Percentiles rank a stretch among this genome's conserved stretches.
phyloP scores from a whole-genome alignment of 2,329 filamentous ascomycete species.

The Macrophomina phaseolina region DNA sequence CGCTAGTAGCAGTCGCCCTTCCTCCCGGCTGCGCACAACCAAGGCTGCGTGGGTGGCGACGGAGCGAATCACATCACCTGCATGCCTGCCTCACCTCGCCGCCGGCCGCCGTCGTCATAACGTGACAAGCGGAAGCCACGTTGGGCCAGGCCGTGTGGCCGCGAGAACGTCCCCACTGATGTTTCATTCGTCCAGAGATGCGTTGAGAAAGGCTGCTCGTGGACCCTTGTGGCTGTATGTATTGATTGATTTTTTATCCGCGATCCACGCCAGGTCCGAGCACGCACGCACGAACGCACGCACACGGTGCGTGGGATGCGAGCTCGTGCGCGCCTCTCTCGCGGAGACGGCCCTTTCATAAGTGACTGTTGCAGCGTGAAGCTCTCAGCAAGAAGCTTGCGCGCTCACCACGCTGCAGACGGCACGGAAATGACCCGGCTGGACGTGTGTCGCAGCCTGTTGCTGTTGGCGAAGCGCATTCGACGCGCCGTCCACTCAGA shows the following conservation, averaged over 20 bases:
- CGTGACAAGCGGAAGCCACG: conserved; percentile 12
- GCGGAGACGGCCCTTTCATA: conserved; percentile 18
- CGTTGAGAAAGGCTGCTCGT: conserved; percentile 10
- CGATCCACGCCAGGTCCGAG: conserved; percentile 12
- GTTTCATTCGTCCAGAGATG: conserved; percentile 20
- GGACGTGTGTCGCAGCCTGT: conserved; percentile 4
- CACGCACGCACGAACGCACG: not conserved
- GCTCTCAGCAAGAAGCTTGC: not conserved
- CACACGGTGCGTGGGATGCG: not conserved
- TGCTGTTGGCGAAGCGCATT: not conserved
- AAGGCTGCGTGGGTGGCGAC: conserved; percentile 12
- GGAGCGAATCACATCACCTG: conserved; percentile 9
- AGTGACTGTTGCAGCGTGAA: not conserved
- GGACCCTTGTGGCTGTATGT: conserved; percentile 14
- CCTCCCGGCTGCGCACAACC: not conserved
- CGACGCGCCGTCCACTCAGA: not conserved
- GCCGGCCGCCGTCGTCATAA: conserved; percentile 12
- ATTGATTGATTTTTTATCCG: conserved; percentile 22
- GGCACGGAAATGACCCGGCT: not conserved
- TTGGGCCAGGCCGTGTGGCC: conserved; percentile 1
- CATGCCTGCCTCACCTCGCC: not conserved
- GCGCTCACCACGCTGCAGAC: not conserved
- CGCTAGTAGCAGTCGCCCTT: conserved; percentile 1
- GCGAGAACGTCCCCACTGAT: conserved; percentile 4
- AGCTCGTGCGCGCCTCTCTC: conserved; percentile 1